Base-by-base conservation (phyloP, 2,329 filamentous ascomycete species). In the Colletotrichum endophyticum region DNA sequence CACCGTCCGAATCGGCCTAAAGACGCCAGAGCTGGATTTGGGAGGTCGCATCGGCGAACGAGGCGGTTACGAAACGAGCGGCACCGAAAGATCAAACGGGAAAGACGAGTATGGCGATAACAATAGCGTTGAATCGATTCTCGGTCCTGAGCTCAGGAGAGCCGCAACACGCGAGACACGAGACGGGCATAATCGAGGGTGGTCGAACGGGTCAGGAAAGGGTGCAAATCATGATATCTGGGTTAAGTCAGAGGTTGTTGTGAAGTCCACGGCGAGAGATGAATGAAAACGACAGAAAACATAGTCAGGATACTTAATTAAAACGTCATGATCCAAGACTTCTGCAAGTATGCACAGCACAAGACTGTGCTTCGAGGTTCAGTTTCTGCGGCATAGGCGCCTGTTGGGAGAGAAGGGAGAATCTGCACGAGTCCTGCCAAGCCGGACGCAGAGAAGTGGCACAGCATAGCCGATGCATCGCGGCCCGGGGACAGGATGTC, bases 91-190 rank as follows among this genome's bases (percentile, higher is more conserved):
- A 15, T 59, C 63, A 9, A 62, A 25, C 16, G 70, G 63, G n/a
- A 76, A 66, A 27, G 73, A 53, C n/a, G 44, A 22, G 2, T 76
- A 59, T 28, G 70, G 57, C 19, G 70, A 76, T 32, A 64, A 73
- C 44, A 57, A 73, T 30, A 76, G 73, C 64, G 73, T 73, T 3
- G 73, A 76, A 25, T 73, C 70, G 16, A 76, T 76, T 12, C 28
- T 76, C 36, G 73, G 73, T 2, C 70, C 70, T 1, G 73, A 73
- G 15, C 39, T 68, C 8, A 66, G 53, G 5, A 19, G 64, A 25
- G n/a, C 16, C 5, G 63, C 44, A 13, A 66, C 25, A 9, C 70
- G 57, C 15, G n/a, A 59, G 12, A 66, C 25, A 9, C 73, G 57
- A 9, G n/a, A 57, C n/a, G 22, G 22, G 1, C 62, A 68, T 8